Conservation (phyloP, 495 filamentous ascomycete genomes). For the Viridothelium virens region DNA sequence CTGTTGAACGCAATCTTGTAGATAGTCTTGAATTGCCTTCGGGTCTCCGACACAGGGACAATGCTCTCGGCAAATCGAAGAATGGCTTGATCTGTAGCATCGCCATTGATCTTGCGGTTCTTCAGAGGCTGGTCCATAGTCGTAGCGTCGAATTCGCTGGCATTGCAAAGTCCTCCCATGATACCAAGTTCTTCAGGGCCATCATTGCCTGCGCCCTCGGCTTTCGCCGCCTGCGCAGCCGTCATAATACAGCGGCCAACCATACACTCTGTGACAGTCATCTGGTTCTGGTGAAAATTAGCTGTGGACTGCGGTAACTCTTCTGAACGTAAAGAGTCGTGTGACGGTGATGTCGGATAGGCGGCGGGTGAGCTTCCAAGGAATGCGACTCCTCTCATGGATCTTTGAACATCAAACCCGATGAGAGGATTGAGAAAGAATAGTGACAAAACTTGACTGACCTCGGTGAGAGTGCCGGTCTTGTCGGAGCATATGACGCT, state of each 20-base stretch:
- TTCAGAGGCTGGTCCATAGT: slow-evolving; percentile 46
- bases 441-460: neutral
- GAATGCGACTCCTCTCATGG: neutral
- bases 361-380: no score
- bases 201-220: slow-evolving; percentile 15
- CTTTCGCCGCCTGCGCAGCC: slow-evolving; percentile 11
- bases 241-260: slow-evolving; percentile 35
- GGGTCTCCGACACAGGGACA: slow-evolving; percentile 43
- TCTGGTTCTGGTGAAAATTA: slow-evolving; percentile 43
- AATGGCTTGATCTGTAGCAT: slow-evolving; percentile 66
- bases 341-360: neutral
- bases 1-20: slow-evolving; percentile 68
- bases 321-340: neutral
- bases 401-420: neutral
- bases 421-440: neutral
- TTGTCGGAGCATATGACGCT: slow-evolving; percentile 63
- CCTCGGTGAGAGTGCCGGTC: slow-evolving; percentile 57
- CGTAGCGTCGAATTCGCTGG: slow-evolving; percentile 58
- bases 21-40: slow-evolving; percentile 46
- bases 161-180: slow-evolving; percentile 58
- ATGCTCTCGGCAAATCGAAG: slow-evolving; percentile 58
- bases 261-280: slow-evolving; percentile 51
- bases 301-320: neutral
- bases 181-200: slow-evolving; percentile 22
- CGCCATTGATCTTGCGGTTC: slow-evolving; percentile 56